phyloP scores from a whole-genome alignment of 345 rosid species.

The Brassica incana region DNA sequence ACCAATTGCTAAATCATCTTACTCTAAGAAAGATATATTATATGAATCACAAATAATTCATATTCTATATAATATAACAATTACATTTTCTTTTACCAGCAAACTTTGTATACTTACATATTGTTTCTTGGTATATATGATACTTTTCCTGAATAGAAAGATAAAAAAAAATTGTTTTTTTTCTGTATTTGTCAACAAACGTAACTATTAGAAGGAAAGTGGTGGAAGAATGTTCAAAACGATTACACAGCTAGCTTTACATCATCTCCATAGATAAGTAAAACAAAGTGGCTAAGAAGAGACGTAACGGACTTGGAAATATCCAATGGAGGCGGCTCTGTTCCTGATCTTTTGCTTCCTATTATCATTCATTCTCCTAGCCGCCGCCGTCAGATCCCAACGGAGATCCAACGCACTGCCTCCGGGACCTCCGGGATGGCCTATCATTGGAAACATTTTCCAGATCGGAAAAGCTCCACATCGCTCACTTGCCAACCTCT shows the following conservation, averaged over 20 bases:
- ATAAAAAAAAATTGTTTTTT: background rate
- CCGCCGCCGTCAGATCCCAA: background rate
- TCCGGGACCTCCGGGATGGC: constrained; percentile 6
- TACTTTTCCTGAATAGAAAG: background rate
- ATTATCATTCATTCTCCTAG: background rate
- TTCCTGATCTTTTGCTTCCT: background rate
- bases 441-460: background rate
- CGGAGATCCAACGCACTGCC: background rate
- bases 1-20: too few species aligned
- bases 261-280: background rate
- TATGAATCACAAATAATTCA: background rate
- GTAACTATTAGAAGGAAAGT: background rate
- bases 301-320: background rate
- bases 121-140: background rate
- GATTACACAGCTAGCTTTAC: background rate
- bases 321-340: background rate
- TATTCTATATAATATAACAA: background rate
- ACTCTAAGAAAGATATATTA: too few species aligned
- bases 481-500: background rate
- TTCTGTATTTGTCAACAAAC: background rate
- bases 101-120: background rate
- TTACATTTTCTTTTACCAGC: background rate
- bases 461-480: background rate
- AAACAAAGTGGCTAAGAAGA: background rate
- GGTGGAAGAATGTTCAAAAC: background rate